A percentile compares a stretch with the other conserved stretches of the same genome.
These are phyloP conservation scores for Curvularia sp. DNA, from an alignment of 2,329 filamentous ascomycete species.

Conservation along the genomic window DNA sequence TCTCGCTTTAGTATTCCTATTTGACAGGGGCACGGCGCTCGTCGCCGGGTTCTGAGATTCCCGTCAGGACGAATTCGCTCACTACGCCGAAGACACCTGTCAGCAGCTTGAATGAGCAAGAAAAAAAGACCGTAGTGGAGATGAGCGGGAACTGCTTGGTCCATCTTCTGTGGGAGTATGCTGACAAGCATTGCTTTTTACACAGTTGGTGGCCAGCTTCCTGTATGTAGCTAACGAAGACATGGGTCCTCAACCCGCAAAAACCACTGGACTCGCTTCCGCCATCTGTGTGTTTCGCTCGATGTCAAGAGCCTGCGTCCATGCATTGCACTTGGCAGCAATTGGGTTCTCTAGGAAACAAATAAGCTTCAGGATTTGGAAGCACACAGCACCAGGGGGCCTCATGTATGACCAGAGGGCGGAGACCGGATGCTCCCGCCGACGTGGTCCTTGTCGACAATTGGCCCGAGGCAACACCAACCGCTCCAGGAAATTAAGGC, in stretches of 20 bases:
- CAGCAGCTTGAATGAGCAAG: background rate
- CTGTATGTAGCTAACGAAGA: background rate
- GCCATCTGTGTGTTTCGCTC: background rate
- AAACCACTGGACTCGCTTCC: background rate
- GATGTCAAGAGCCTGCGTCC: background rate
- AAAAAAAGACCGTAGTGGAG: background rate
- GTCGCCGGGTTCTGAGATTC: background rate
- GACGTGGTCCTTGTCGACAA: slow-evolving; percentile 10
- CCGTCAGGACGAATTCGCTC: background rate
- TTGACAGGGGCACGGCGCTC: background rate
- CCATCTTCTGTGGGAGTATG: background rate
- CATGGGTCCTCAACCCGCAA: background rate
- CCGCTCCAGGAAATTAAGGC: background rate
- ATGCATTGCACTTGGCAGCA: background rate
- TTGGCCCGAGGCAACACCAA: slow-evolving; percentile 3
- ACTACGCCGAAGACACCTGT: background rate
- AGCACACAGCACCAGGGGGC: slow-evolving; percentile 4
- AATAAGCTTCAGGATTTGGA: background rate
- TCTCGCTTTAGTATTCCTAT: background rate
- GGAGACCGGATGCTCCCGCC: slow-evolving; percentile 11
- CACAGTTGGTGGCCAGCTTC: background rate
- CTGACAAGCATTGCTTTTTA: background rate
- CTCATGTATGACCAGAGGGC: background rate
- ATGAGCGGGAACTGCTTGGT: background rate
- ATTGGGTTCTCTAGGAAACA: background rate